Evolutionary conservation across 768 basidiomycete genomes (phyloP).

Genomic region (Boletus tylopilopsis): DNA sequence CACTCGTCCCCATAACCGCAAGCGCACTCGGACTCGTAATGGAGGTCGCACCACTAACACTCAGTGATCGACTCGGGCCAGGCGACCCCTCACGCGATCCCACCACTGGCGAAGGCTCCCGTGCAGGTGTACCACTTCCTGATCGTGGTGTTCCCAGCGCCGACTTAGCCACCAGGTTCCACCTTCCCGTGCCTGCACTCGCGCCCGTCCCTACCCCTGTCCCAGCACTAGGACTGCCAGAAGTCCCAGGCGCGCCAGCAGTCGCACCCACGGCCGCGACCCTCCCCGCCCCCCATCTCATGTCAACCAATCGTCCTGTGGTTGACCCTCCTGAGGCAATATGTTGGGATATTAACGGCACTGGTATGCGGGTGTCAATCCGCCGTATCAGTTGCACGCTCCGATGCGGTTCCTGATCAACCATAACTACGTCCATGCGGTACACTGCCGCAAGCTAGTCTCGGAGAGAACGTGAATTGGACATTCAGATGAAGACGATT

Average conservation of each 20-base stretch:
- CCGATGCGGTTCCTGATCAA: slow-evolving; percentile 88
- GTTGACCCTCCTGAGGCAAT: slow-evolving; percentile 31
- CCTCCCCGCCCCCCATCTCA: slow-evolving; percentile 34
- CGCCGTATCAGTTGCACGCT: slow-evolving; percentile 81
- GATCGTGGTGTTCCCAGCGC: slow-evolving; percentile 3
- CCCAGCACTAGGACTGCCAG: not conserved
- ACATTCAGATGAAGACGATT: not conserved
- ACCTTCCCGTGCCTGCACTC: not conserved
- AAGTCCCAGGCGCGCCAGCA: not conserved
- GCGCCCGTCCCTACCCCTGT: too few species aligned
- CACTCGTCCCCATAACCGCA: not conserved
- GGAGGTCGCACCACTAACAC: not conserved
- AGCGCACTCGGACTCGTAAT: not conserved
- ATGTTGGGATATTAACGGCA: slow-evolving; percentile 59
- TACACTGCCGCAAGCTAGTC: slow-evolving; percentile 71
- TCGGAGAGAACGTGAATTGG: not conserved
- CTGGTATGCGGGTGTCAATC: slow-evolving; percentile 77
- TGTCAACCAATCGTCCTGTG: slow-evolving; percentile 60
- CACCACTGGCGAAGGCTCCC: slow-evolving; percentile 15
- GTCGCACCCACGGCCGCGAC: not conserved
- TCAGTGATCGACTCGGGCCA: slow-evolving; percentile 1
- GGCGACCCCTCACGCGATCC: slow-evolving; percentile 9
- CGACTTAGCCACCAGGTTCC: slow-evolving; percentile 20
- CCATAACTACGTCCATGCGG: slow-evolving; percentile 77
- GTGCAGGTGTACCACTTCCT: slow-evolving; percentile 4